These are phyloP conservation scores for Neolentinus lepideus DNA, from an alignment of 1,284 basidiomycete species.

Conservation along the genomic window DNA sequence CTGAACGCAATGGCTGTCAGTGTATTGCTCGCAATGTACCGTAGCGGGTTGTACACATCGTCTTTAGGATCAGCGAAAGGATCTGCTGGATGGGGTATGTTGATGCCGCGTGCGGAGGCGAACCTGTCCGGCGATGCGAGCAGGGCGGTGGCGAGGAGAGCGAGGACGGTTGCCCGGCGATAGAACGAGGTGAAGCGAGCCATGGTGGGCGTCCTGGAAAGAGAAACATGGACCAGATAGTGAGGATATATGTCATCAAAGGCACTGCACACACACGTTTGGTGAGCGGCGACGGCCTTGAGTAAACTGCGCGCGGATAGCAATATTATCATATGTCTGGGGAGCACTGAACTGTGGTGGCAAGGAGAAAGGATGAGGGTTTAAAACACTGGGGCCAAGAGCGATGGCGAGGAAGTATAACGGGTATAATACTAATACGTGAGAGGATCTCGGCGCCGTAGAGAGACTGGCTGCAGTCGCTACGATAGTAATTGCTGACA, in stretches of 20 bases:
- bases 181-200: not conserved
- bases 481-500: too few species aligned
- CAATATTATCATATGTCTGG: too few species aligned
- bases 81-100: conserved; percentile 18
- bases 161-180: not conserved
- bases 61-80: conserved; percentile 45
- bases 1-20: conserved; percentile 49
- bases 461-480: too few species aligned
- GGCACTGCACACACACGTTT: not conserved
- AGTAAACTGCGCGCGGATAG: too few species aligned
- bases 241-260: too few species aligned
- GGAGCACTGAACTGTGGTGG: too few species aligned
- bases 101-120: not conserved
- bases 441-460: too few species aligned
- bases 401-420: too few species aligned
- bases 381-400: too few species aligned
- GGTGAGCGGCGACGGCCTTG: too few species aligned
- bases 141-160: not conserved
- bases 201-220: not conserved
- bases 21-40: conserved; percentile 55
- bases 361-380: too few species aligned
- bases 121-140: not conserved
- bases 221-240: not conserved
- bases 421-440: too few species aligned
- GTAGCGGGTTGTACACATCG: conserved; percentile 48